A percentile compares a stretch with the other conserved stretches of the same genome.
Evolutionary conservation across 805 yeast species (phyloP).

Genomic region (Candida hispaniensis): DNA sequence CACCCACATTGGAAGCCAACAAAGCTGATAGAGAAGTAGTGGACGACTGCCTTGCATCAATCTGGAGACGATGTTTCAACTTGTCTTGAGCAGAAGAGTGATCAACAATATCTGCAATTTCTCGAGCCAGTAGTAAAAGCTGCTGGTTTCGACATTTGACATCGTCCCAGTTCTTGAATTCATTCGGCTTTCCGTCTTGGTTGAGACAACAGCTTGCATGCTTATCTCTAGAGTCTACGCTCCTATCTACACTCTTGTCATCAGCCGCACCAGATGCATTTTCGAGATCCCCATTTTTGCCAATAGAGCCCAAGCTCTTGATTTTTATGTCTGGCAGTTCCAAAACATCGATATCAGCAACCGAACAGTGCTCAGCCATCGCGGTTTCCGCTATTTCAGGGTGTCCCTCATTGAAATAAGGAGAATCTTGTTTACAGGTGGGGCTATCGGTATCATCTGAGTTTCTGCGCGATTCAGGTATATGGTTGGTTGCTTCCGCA

Average conservation of each 20-base stretch:
- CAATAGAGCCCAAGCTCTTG: not conserved
- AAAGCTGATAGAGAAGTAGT: constrained; percentile 7
- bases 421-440: too few species aligned
- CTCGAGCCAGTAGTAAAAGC: constrained; percentile 4
- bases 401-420: not conserved
- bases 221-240: constrained; percentile 1
- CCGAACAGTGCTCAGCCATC: not conserved
- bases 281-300: constrained; percentile 3
- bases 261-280: constrained; percentile 2
- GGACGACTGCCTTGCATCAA: constrained; percentile 5
- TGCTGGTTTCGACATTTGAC: not conserved
- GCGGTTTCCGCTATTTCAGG: not conserved
- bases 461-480: not conserved
- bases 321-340: not conserved
- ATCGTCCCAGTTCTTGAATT: not conserved
- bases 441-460: not conserved
- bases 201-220: constrained; percentile 1
- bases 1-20: constrained; percentile 1
- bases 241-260: constrained; percentile 1
- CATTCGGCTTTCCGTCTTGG: not conserved
- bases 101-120: constrained; percentile 4
- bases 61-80: not conserved
- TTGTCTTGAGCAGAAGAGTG: not conserved
- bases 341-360: not conserved
- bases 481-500: not conserved